A percentile compares a stretch with the other conserved stretches of the same genome.
phyloP scores from a whole-genome alignment of 257 asterid species.

The Henckelia pumila region DNA sequence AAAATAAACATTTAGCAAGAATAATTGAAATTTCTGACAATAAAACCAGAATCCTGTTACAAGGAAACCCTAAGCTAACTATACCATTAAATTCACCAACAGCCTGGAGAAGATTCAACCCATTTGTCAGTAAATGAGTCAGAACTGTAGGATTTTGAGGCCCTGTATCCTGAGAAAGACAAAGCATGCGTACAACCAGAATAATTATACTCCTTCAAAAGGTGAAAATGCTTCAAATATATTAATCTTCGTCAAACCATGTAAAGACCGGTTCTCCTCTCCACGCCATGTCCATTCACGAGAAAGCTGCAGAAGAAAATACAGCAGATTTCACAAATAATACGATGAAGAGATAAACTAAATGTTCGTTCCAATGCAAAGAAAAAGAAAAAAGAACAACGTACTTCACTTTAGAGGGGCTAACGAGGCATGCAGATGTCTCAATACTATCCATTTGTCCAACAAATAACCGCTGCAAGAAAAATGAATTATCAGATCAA shows the following conservation, averaged over 20 bases:
- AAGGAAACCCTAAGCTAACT: slow-evolving; percentile 15
- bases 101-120: slow-evolving; percentile 88
- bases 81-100: slow-evolving; percentile 87
- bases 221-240: neutral
- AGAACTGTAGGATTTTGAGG: slow-evolving; percentile 80
- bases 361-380: neutral
- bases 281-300: slow-evolving; percentile 80
- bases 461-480: slow-evolving; percentile 73
- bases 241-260: slow-evolving; percentile 46
- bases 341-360: slow-evolving; percentile 8
- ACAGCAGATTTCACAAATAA: slow-evolving; percentile 18
- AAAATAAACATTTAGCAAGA: slow-evolving; percentile 27
- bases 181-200: slow-evolving; percentile 12
- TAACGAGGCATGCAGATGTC: slow-evolving; percentile 79
- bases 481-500: slow-evolving; percentile 30
- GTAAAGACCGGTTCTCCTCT: slow-evolving; percentile 47
- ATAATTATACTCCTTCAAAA: neutral
- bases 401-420: slow-evolving; percentile 78
- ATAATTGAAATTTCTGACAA: slow-evolving; percentile 17
- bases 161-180: slow-evolving; percentile 61
- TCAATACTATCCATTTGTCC: slow-evolving; percentile 65
- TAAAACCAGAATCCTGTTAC: slow-evolving; percentile 13
- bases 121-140: slow-evolving; percentile 61
- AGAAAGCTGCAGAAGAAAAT: slow-evolving; percentile 69
- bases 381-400: slow-evolving; percentile 24